Percentiles rank a stretch among this genome's conserved stretches.
phyloP scores from a whole-genome alignment of 208 protist species.

The Crithidia sp. region DNA sequence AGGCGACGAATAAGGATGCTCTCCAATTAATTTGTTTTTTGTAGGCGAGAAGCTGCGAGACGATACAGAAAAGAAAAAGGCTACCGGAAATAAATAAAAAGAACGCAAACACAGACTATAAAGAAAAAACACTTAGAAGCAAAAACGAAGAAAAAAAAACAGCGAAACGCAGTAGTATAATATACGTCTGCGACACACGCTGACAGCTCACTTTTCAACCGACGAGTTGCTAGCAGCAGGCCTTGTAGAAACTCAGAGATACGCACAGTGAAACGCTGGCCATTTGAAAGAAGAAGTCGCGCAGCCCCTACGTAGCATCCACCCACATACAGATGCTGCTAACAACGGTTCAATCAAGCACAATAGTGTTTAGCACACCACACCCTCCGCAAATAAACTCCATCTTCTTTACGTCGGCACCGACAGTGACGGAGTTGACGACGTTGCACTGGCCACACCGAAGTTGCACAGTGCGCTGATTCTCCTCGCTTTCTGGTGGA shows the following conservation, averaged over 20 bases:
- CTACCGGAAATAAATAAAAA: neutral
- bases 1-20: too few relatives aligned
- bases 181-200: too few relatives aligned
- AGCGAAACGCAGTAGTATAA: neutral
- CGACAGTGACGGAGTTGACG: constrained; percentile 60
- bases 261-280: too few relatives aligned
- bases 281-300: too few relatives aligned
- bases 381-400: constrained; percentile 83
- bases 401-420: constrained; percentile 39
- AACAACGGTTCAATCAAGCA: constrained; percentile 32
- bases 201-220: too few relatives aligned
- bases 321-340: too few relatives aligned
- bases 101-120: neutral
- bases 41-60: neutral
- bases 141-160: constrained; percentile 3
- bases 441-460: constrained; percentile 62
- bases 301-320: too few relatives aligned
- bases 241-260: too few relatives aligned
- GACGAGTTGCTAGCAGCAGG: too few relatives aligned
- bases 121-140: constrained; percentile 11
- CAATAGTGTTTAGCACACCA: constrained; percentile 65
- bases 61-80: constrained; percentile 11
- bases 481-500: constrained; percentile 13
- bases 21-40: constrained; percentile 12
- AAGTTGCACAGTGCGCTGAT: constrained; percentile 62